Evolutionary conservation across 129 eudicot genomes (phyloP), one percentile per base, ranked within the genome.

Genomic region (Artemisia argyi): DNA sequence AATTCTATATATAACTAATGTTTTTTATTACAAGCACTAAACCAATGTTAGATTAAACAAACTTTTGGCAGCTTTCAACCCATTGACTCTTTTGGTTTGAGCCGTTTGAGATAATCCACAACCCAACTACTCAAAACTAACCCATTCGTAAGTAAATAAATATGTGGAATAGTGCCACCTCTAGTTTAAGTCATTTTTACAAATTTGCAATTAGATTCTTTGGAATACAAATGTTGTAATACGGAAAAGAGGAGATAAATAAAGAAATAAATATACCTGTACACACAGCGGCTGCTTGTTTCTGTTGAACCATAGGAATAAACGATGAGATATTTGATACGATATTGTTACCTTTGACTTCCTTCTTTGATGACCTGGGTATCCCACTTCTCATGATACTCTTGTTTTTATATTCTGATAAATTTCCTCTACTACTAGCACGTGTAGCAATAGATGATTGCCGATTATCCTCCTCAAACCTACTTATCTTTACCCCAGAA

Each of bases 241-340:
- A 78, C 39, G 13, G 14, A 47, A 20, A 49, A 52, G 35, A 71
- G 56, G 39, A 66, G 61, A 30, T 28, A 28, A 28, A 28, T 35
- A 66, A 24, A 55, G 14, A 71, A 48, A 39, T 5, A 56, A 73
- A 28, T 24, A 49, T 76, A 89, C 98, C 98, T 73, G 88, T 63
- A 76, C 84, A 78, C 35, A 61, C 89, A 39, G 95, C 78, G 39
- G 92, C 90, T 68, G 91, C 96, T 87, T 90, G 98, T 78, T 87
- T 87, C 78, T 93, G 96, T 77, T 90, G 86, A 65, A 93, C 89
- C 15, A 93, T 79, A 5, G 98, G 92, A 71, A 93, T 58, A 71
- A 93, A 93, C 39, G 98, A 93, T 70, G 85, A 76, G 49, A 93
- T 60, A 66, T 83, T 85, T 14, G 92, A 85, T 54, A 90, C 87